phyloP scores from a whole-genome alignment of 345 rosid species.

The Rhodamnia argentea region DNA sequence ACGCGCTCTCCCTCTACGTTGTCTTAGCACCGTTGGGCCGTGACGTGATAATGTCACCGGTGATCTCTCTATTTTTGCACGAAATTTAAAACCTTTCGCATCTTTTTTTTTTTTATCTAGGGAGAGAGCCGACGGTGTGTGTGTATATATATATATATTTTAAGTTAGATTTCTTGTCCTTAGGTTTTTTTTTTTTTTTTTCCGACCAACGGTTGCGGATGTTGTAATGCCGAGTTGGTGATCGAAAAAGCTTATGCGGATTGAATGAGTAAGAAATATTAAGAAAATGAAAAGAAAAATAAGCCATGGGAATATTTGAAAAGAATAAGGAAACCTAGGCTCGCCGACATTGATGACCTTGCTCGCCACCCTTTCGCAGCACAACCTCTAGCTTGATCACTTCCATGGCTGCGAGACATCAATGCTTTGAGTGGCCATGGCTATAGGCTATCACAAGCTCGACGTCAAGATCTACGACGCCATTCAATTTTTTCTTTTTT shows the following conservation, averaged over 20 bases:
- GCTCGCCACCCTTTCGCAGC: neutral
- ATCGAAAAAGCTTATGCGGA: rapidly evolving
- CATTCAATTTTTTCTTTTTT: neutral
- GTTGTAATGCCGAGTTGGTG: rapidly evolving
- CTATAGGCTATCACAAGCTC: neutral
- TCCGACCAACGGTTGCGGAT: rapidly evolving
- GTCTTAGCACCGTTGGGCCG: neutral
- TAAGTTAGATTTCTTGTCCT: neutral
- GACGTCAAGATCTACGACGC: no score
- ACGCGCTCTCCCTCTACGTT: neutral
- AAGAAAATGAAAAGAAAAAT: neutral
- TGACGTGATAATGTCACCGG: neutral
- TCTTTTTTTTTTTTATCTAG: no score
- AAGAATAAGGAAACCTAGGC: neutral
- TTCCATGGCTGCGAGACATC: rapidly evolving
- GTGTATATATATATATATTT: no score
- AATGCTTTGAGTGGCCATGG: neutral
- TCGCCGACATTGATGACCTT: no score
- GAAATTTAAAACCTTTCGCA: no score
- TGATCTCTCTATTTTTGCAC: neutral
- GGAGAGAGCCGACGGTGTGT: rapidly evolving
- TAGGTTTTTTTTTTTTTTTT: neutral
- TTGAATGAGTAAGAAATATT: neutral
- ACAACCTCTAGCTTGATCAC: neutral
- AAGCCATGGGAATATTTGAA: neutral